A percentile compares a stretch with the other conserved stretches of the same genome.
Evolutionary conservation across 495 filamentous ascomycete genomes (phyloP).

Genomic region (Penicillium arizonense): DNA sequence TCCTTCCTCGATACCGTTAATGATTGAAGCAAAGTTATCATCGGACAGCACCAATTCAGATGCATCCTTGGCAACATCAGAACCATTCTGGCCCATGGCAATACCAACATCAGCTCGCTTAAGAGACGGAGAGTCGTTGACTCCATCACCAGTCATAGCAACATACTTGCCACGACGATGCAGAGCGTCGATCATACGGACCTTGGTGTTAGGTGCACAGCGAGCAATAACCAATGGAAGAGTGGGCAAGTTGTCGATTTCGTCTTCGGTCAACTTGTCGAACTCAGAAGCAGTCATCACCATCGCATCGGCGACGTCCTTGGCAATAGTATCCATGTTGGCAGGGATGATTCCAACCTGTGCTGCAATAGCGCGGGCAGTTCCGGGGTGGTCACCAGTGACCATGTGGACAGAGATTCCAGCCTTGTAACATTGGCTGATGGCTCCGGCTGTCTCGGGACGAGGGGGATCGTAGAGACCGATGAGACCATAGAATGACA

Average conservation of each 20-base stretch:
- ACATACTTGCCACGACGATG: constrained; percentile 64
- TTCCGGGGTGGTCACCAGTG: constrained; percentile 66
- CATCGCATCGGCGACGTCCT: constrained; percentile 58
- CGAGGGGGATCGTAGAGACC: constrained; percentile 75
- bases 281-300: constrained; percentile 72
- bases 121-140: constrained; percentile 82
- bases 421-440: constrained; percentile 58
- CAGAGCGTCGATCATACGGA: constrained; percentile 75
- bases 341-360: constrained; percentile 67
- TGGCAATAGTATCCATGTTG: constrained; percentile 47
- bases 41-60: constrained; percentile 78
- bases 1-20: constrained; percentile 71
- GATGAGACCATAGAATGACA: constrained; percentile 65
- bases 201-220: constrained; percentile 70
- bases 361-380: constrained; percentile 62
- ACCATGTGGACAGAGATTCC: constrained; percentile 79
- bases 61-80: constrained; percentile 85
- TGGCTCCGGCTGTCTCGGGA: constrained; percentile 49
- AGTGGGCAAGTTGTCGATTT: constrained; percentile 64
- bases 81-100: constrained; percentile 75
- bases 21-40: constrained; percentile 83
- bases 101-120: constrained; percentile 83
- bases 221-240: constrained; percentile 70
- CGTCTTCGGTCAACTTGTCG: constrained; percentile 58
- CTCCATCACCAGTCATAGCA: constrained; percentile 90